Percentiles rank a stretch among this genome's conserved stretches.
phyloP scores from a whole-genome alignment of 495 filamentous ascomycete species.

The Podospora pseudocomata region DNA sequence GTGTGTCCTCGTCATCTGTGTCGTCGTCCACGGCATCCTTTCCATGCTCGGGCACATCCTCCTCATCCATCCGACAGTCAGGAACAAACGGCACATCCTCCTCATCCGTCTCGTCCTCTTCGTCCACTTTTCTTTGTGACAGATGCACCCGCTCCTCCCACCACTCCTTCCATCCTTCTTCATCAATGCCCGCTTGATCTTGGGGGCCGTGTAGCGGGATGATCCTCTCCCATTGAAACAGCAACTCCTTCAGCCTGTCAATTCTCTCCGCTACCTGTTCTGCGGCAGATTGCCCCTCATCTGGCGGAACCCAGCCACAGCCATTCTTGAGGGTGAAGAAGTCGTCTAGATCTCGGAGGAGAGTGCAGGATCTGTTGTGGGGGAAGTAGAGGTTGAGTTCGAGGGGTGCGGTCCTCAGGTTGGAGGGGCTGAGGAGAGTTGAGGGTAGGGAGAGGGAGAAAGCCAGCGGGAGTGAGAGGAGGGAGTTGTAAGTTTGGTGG shows the following conservation, averaged over 20 bases:
- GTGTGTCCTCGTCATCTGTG: background rate
- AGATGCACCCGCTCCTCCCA: background rate
- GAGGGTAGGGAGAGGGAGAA: constrained; percentile 10
- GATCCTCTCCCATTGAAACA: background rate
- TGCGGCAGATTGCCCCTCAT: background rate
- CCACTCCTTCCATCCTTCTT: background rate
- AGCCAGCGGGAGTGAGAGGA: constrained; percentile 18
- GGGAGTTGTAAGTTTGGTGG: constrained; percentile 33
- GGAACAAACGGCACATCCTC: background rate
- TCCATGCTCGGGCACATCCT: background rate
- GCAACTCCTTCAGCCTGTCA: background rate
- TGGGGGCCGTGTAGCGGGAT: background rate
- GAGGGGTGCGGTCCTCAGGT: background rate
- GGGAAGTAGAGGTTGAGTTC: constrained; percentile 28
- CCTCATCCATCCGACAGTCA: background rate
- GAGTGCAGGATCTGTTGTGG: constrained; percentile 34
- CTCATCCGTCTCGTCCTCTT: background rate
- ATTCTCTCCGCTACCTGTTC: background rate
- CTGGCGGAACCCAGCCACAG: background rate
- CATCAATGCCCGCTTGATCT: background rate
- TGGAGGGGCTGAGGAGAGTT: background rate
- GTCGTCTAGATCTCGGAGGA: constrained; percentile 29
- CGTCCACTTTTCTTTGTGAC: background rate
- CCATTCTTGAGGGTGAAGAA: constrained; percentile 17
- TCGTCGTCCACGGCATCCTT: background rate